Evolutionary conservation across 1,139 yeast species (phyloP).

Genomic region (Protomyces gravidus): DNA sequence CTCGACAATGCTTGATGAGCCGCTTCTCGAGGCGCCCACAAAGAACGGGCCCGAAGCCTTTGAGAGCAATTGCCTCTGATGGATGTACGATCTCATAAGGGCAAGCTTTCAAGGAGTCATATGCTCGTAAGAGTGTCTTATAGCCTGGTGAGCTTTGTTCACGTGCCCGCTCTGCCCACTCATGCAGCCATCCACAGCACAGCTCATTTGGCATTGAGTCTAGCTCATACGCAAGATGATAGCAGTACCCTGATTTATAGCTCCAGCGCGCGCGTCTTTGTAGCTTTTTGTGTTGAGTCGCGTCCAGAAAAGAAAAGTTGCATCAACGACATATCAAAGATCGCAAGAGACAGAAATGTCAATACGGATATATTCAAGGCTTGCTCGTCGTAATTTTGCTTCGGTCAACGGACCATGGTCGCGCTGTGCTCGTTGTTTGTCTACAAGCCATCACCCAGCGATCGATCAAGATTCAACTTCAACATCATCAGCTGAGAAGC

Average conservation of each 20-base stretch:
- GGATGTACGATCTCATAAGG: constrained; percentile 50
- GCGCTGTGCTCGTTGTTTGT: background rate
- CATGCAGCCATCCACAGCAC: constrained; percentile 30
- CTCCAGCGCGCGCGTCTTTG: too few species aligned
- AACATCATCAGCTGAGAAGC: background rate
- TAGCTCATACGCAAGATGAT: too few species aligned
- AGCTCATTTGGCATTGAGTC: constrained; percentile 25
- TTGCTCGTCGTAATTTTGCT: too few species aligned
- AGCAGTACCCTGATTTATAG: too few species aligned
- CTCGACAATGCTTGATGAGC: constrained; percentile 49
- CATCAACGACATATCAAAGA: background rate
- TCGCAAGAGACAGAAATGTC: background rate
- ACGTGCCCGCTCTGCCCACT: constrained; percentile 32
- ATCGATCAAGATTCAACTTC: background rate
- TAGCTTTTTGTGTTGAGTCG: background rate
- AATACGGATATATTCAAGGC: too few species aligned
- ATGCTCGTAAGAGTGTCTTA: constrained; percentile 40
- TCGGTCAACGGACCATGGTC: too few species aligned
- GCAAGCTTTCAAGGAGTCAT: constrained; percentile 47
- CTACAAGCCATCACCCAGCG: background rate
- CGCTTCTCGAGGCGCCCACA: constrained; percentile 47
- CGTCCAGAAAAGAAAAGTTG: background rate
- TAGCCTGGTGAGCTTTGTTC: constrained; percentile 28
- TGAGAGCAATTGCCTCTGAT: constrained; percentile 50
- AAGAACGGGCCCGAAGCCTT: constrained; percentile 61